Percentiles rank a stretch among this genome's conserved stretches.
Conservation (phyloP, 2,329 filamentous ascomycete species). For the Colletotrichum trifolii region DNA sequence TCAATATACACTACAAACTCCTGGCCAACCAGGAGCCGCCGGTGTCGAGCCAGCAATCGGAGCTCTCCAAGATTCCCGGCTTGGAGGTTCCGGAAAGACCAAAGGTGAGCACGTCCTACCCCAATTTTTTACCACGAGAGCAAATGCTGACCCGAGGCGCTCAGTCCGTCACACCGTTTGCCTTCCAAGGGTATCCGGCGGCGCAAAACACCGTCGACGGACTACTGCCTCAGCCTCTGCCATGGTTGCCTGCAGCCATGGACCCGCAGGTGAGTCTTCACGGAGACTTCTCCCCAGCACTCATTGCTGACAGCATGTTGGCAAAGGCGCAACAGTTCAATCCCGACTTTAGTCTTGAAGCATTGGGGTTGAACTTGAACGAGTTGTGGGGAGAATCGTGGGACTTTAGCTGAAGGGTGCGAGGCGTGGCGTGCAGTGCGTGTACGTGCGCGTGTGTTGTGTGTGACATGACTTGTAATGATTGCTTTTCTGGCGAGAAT, state of each 20-base stretch:
- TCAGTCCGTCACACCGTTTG: constrained; percentile 56
- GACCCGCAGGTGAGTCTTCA: constrained; percentile 41
- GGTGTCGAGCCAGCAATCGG: constrained; percentile 46
- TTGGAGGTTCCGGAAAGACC: constrained; percentile 50
- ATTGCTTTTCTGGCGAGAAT: not conserved
- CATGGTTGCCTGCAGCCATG: constrained; percentile 45
- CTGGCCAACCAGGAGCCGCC: constrained; percentile 64
- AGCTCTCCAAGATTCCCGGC: constrained; percentile 41
- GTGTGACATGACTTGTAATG: no score
- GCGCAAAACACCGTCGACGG: constrained; percentile 35
- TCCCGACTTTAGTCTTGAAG: constrained; percentile 64
- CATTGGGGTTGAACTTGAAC: constrained; percentile 64
- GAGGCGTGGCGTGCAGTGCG: constrained; percentile 2
- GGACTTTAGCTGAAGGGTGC: constrained; percentile 50
- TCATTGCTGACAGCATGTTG: constrained; percentile 36
- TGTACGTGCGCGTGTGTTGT: no score
- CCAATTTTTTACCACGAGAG: not conserved
- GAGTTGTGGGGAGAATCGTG: constrained; percentile 66
- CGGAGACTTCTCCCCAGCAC: constrained; percentile 34
- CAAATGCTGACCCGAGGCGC: constrained; percentile 17
- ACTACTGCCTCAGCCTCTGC: constrained; percentile 43
- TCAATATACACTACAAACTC: constrained; percentile 68
- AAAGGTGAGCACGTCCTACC: constrained; percentile 48
- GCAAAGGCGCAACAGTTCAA: constrained; percentile 53
- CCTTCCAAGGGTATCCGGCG: constrained; percentile 43